phyloP scores from a whole-genome alignment of 257 asterid species.

The Penstemon eatonii region DNA sequence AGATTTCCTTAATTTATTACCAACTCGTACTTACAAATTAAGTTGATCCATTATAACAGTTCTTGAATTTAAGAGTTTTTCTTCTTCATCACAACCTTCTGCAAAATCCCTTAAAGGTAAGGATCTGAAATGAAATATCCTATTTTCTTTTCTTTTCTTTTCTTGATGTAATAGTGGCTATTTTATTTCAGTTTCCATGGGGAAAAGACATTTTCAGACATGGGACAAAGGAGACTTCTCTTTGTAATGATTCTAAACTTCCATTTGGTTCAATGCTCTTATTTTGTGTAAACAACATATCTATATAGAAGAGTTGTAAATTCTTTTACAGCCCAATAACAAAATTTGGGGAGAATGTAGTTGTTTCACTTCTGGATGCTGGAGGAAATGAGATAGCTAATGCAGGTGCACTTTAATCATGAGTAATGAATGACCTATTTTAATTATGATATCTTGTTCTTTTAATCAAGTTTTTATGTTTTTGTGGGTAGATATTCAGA shows the following conservation, averaged over 20 bases:
- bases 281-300: neutral
- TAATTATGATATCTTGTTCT: too few species aligned
- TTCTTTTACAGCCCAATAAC: constrained; percentile 72
- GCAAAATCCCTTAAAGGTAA: constrained; percentile 69
- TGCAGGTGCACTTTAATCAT: constrained; percentile 44
- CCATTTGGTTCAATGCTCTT: constrained; percentile 20
- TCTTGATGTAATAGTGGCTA: neutral
- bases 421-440: neutral
- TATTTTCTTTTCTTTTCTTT: neutral
- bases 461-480: constrained; percentile 13
- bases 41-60: constrained; percentile 45
- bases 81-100: constrained; percentile 53
- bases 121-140: neutral
- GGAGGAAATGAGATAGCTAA: constrained; percentile 70
- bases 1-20: neutral
- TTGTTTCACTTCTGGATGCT: constrained; percentile 70
- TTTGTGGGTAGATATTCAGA: constrained; percentile 52
- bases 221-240: constrained; percentile 75
- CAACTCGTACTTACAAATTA: constrained; percentile 7
- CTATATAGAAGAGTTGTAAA: constrained; percentile 12
- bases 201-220: constrained; percentile 71
- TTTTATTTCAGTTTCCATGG: constrained; percentile 69
- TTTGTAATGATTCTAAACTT: constrained; percentile 61
- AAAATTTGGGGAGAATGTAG: constrained; percentile 63
- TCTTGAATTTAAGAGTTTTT: constrained; percentile 70